Evolutionary conservation across 2,329 filamentous ascomycete species (phyloP).

Genomic region (Diaporthe batatas): DNA sequence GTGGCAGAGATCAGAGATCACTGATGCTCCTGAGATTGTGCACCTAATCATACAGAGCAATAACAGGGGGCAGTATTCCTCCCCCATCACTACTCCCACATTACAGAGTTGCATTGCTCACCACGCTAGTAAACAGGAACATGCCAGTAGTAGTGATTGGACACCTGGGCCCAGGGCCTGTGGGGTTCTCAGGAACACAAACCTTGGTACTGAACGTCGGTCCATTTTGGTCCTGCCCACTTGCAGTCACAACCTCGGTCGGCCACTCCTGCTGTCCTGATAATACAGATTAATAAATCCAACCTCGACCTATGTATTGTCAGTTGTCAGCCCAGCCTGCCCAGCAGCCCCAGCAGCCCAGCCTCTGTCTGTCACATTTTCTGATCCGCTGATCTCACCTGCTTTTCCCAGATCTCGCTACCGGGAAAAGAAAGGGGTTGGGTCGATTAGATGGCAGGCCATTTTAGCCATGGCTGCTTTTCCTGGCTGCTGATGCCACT

Average conservation of each 20-base stretch:
- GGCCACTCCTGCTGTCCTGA: slow-evolving; percentile 19
- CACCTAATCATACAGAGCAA: background rate
- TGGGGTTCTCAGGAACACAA: background rate
- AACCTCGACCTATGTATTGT: background rate
- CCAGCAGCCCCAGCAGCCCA: background rate
- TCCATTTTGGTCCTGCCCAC: background rate
- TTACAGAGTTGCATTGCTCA: slow-evolving; percentile 17
- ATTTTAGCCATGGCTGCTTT: slow-evolving; percentile 1
- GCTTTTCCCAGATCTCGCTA: slow-evolving; percentile 33
- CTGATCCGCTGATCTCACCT: slow-evolving; percentile 18
- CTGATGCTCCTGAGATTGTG: no score
- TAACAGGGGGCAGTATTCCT: background rate
- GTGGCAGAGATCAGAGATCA: no score
- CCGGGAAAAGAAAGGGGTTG: background rate
- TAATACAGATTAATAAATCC: no score
- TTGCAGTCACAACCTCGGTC: background rate
- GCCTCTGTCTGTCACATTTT: slow-evolving; percentile 1
- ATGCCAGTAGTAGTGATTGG: background rate
- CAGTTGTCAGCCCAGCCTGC: no score
- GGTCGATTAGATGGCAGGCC: slow-evolving; percentile 11
- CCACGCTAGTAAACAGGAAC: slow-evolving; percentile 4
- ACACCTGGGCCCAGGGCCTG: background rate
- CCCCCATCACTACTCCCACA: background rate
- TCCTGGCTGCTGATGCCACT: background rate
- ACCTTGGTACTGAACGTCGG: slow-evolving; percentile 2